Base-by-base conservation (phyloP, 495 filamentous ascomycete genomes). In the Talaromyces trachyspermus region DNA sequence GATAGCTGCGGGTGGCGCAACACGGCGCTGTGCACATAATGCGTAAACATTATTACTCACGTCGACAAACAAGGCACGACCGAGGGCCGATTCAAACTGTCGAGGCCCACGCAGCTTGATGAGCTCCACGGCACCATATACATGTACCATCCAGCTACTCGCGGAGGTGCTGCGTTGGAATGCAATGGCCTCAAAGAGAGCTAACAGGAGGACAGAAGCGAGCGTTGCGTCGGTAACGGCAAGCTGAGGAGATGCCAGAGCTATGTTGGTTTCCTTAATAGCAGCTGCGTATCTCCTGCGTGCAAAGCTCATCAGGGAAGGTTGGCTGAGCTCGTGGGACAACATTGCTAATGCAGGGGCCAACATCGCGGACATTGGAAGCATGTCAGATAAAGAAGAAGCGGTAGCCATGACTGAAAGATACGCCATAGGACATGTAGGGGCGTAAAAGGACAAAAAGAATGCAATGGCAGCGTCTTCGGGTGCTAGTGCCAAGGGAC, bases 321-420 rank as follows among this genome's bases (percentile, higher is more conserved):
- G 39, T n/a, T 22, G 39, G 3, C 25, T 42, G 9, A n/a, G 20
- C 22, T 42, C 39, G 25, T 42, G 39, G 11, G 39, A 42, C 2
- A 26, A 27, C 11, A 42, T 42, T 42, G 39, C 23, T 10, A 42
- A n/a, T 26, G 24, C 39, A 25, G 39, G 39, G 1, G 39, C 39
- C 5, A 42, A 22, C n/a, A 42, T 14, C 4, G 39, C 39, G 39
- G 39, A 41, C 9, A 41, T 12, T 12, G 38, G 22, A 11, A 20
- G 38, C 22, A 5, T 38, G 18, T 17, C 18, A 19, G 38, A 41
- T 15, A 20, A 12, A 4, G 20, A 15, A 19, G 17, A 12, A 4
- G 20, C 38, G 38, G 17, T 41, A 20, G n/a, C 38, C 38, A 41
- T 11, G 10, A 20, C 1, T 12, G 22, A 7, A 19, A 41, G 38